Conservation (phyloP, 805 yeast species). For the Priceomyces castillae region DNA sequence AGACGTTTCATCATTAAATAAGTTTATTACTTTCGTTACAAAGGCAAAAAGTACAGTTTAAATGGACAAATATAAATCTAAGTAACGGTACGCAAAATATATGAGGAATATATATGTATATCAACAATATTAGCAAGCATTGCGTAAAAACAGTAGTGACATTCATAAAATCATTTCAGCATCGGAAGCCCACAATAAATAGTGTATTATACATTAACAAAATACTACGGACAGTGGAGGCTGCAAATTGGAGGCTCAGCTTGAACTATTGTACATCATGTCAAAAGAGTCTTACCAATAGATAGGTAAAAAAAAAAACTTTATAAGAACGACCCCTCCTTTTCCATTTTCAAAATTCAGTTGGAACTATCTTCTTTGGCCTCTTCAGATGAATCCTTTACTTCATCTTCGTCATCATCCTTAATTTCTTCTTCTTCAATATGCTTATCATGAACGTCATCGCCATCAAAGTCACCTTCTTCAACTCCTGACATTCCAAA, state of each 20-base stretch:
- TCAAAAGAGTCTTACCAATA: not conserved
- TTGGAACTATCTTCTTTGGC: not conserved
- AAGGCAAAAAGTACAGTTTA: not conserved
- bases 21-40: not conserved
- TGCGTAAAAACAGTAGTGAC: not conserved
- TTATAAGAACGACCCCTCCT: not conserved
- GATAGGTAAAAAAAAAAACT: not conserved
- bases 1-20: too few relatives aligned
- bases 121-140: not conserved
- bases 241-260: not conserved
- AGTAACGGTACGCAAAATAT: not conserved
- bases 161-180: not conserved
- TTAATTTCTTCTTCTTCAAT: slow-evolving; percentile 32
- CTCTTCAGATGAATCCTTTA: not conserved
- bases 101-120: not conserved
- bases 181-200: not conserved
- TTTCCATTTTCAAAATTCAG: not conserved
- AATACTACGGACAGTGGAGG: not conserved
- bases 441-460: slow-evolving; percentile 29
- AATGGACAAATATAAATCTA: slow-evolving; percentile 2
- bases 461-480: slow-evolving; percentile 26
- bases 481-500: slow-evolving; percentile 38
- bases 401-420: slow-evolving; percentile 11
- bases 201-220: not conserved
- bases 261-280: not conserved